Evolutionary conservation across 176 grass and related monocot genomes (phyloP).

Genomic region (Ananas comosus): DNA sequence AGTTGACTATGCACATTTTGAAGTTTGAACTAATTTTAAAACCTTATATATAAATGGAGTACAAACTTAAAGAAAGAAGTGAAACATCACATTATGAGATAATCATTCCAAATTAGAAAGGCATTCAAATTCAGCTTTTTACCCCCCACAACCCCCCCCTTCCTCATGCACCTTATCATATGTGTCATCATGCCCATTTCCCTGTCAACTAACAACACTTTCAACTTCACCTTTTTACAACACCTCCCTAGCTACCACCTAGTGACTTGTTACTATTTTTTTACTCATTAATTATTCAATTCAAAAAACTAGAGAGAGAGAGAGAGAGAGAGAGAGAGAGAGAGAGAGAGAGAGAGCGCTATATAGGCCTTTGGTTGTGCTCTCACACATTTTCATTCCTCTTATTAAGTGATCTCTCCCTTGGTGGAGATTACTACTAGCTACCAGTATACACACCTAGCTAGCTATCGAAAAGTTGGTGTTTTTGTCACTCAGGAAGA

Average conservation of each 20-base stretch:
- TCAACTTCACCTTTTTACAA: conserved; percentile 44
- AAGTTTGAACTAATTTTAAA: neutral
- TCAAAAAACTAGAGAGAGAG: conserved; percentile 7
- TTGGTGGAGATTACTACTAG: neutral
- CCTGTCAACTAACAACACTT: conserved; percentile 3
- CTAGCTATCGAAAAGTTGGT: conserved; percentile 32
- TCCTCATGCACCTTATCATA: conserved; percentile 49
- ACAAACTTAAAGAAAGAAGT: neutral
- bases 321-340: conserved; percentile 11
- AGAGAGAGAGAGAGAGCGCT: neutral
- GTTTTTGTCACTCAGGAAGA: conserved; percentile 40
- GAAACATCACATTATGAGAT: conserved; percentile 60
- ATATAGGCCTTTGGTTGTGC: neutral
- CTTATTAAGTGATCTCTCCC: conserved; percentile 15
- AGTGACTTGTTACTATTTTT: neutral
- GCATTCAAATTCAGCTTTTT: conserved; percentile 61
- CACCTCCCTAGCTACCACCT: conserved; percentile 5
- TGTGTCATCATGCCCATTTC: conserved; percentile 45
- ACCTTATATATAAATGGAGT: neutral
- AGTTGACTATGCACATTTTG: neutral
- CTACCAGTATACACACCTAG: conserved; percentile 31
- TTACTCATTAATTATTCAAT: conserved; percentile 17
- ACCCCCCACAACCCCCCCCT: neutral
- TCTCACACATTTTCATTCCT: conserved; percentile 25
- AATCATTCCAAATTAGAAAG: conserved; percentile 94